These are phyloP conservation scores for Penicillium nordicum DNA, from an alignment of 2,329 filamentous ascomycete genomes.

Conservation along the genomic window DNA sequence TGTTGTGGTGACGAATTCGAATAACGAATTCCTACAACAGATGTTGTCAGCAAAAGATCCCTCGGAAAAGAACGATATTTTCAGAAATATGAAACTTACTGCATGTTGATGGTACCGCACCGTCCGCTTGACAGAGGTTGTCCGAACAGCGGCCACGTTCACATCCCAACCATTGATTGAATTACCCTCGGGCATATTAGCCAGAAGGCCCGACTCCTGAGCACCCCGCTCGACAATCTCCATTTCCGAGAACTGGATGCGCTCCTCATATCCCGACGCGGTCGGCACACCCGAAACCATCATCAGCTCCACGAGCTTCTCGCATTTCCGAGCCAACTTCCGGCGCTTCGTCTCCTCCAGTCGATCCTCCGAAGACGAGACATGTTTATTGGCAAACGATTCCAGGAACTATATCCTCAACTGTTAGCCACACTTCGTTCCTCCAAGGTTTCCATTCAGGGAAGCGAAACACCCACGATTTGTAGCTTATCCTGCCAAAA, in stretches of 20 bases:
- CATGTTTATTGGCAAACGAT: conserved; percentile 94
- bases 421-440: conserved; percentile 2
- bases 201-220: conserved; percentile 82
- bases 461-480: conserved; percentile 59
- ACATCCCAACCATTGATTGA: conserved; percentile 95
- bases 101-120: conserved; percentile 89
- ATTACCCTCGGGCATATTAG: conserved; percentile 85
- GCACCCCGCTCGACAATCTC: conserved; percentile 93
- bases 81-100: conserved; percentile 48
- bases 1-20: conserved; percentile 73
- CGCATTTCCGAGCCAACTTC: conserved; percentile 87
- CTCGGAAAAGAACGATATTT: neutral
- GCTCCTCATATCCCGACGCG: conserved; percentile 93
- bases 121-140: conserved; percentile 76
- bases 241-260: conserved; percentile 93
- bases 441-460: neutral
- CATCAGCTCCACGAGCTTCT: conserved; percentile 97
- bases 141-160: conserved; percentile 85
- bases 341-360: conserved; percentile 92
- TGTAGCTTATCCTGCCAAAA: conserved; percentile 99
- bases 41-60: neutral
- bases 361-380: conserved; percentile 93
- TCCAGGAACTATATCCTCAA: conserved; percentile 70
- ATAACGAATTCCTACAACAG: conserved; percentile 76
- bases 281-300: conserved; percentile 98